Evolutionary conservation across 2,329 filamentous ascomycete genomes (phyloP), one percentile per base, ranked within the genome.

Genomic region (Apiospora phragmitis): DNA sequence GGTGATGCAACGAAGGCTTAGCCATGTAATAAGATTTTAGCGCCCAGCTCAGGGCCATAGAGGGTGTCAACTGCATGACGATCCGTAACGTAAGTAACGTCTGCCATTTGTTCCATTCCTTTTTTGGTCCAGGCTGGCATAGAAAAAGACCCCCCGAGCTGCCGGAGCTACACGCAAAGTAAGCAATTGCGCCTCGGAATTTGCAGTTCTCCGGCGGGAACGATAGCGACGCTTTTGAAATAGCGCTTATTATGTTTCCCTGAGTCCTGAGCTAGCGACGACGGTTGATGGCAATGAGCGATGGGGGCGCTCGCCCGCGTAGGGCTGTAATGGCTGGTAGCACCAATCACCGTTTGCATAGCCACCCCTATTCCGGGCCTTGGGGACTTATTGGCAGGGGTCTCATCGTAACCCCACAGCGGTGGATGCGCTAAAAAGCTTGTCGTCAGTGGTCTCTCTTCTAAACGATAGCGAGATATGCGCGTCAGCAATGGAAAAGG

Each of bases 401-500:
- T 51, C 5, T 3, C 29, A 35, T 59, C 2, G 26, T 32, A 21
- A 32, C 51, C 51, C 51, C 55, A 35, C 55, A 38, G 21, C 32
- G 32, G 32, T n/a, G 21, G 18, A 38, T 62, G 55, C 29, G 55
- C 55, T 38, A 62, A 62, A 62, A 62, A 62, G 55, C 55, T 62
- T 62, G 32, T 38, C 21, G 16, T 18, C 42, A 42, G 9, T 8
- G 41, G 41, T 45, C 16, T 9, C n/a, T n/a, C n/a, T n/a, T n/a
- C 55, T 62, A 62, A 62, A 62, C 55, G 55, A 62, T 38, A 38
- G 16, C 55, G 55, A 62, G 55, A 62, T 38, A 9, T 62, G 55
- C 32, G 6, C 38, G 49, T 55, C 49, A 55, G 49, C 49, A 49
- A 32, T 55, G 24, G 26, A 32, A 47, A 21, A 45, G 42, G 42